These are phyloP conservation scores for Rosellinia necatrix DNA, from an alignment of 2,329 filamentous ascomycete species.

Conservation along the genomic window DNA sequence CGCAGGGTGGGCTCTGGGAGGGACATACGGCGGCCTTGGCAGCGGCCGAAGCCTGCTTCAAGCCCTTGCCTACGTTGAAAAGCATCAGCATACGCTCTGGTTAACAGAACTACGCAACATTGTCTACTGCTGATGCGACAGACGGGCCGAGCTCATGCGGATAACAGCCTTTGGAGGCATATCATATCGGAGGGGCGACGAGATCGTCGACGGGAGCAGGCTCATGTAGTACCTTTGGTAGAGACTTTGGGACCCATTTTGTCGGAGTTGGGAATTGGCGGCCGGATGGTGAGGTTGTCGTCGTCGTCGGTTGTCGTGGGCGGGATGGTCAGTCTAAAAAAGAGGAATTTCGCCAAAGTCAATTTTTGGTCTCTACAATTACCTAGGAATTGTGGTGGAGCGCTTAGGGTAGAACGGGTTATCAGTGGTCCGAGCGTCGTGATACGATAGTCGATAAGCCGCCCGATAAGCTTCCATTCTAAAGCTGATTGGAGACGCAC, in stretches of 20 bases:
- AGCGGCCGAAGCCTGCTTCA: slow-evolving; percentile 90
- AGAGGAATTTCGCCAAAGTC: slow-evolving; percentile 17
- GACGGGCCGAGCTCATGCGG: slow-evolving; percentile 31
- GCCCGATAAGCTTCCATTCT: too few species aligned
- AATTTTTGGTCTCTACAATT: slow-evolving; percentile 25
- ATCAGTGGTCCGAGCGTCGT: slow-evolving; percentile 24
- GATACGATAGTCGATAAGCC: slow-evolving; percentile 22
- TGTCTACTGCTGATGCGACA: slow-evolving; percentile 71
- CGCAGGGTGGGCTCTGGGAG: slow-evolving; percentile 55
- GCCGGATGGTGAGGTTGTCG: slow-evolving; percentile 29
- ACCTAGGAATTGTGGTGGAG: slow-evolving; percentile 29
- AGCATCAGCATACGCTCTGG: slow-evolving; percentile 74
- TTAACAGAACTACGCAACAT: slow-evolving; percentile 72
- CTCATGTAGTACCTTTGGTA: slow-evolving; percentile 53
- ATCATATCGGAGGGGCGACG: slow-evolving; percentile 24
- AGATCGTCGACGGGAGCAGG: slow-evolving; percentile 15
- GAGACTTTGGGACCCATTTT: slow-evolving; percentile 47
- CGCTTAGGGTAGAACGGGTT: slow-evolving; percentile 23
- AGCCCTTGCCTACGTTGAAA: slow-evolving; percentile 62
- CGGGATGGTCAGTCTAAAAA: slow-evolving; percentile 17
- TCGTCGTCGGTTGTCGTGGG: slow-evolving; percentile 33
- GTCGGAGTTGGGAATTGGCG: slow-evolving; percentile 31
- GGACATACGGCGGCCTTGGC: slow-evolving; percentile 82
- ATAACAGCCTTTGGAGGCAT: slow-evolving; percentile 13
- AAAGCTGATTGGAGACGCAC: not conserved